Evolutionary conservation across 116 monocot genomes (phyloP).

Genomic region (Phalaenopsis hybrid): DNA sequence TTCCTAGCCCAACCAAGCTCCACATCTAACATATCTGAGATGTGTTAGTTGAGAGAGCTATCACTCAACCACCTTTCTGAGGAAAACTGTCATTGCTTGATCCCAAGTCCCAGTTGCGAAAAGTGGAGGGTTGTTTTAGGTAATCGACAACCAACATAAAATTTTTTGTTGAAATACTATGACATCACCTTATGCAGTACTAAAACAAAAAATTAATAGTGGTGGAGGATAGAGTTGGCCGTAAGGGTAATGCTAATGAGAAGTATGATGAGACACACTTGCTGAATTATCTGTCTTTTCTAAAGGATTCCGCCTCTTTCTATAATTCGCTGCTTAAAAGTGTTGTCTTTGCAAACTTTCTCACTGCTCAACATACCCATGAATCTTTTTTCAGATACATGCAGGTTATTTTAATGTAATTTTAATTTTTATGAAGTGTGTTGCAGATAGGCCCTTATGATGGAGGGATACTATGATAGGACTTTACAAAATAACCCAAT

Average conservation of each 20-base stretch:
- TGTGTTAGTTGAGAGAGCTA: no score
- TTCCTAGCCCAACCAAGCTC: no score
- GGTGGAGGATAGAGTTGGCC: neutral
- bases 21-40: no score
- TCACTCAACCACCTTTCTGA: no score
- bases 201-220: neutral
- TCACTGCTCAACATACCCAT: neutral
- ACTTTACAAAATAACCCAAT: neutral
- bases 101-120: no score
- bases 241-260: neutral
- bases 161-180: neutral
- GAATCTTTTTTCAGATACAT: neutral
- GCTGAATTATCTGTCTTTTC: no score
- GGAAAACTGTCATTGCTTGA: no score
- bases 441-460: neutral
- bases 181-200: neutral
- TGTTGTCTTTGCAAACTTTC: neutral
- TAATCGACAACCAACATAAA: no score
- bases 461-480: neutral
- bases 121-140: no score
- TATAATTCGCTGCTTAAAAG: neutral
- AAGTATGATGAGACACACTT: neutral
- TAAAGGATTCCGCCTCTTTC: neutral
- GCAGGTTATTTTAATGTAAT: neutral
- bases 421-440: neutral